phyloP scores from a whole-genome alignment of 2,329 filamentous ascomycete genomes.

The Xylaria multiplex region DNA sequence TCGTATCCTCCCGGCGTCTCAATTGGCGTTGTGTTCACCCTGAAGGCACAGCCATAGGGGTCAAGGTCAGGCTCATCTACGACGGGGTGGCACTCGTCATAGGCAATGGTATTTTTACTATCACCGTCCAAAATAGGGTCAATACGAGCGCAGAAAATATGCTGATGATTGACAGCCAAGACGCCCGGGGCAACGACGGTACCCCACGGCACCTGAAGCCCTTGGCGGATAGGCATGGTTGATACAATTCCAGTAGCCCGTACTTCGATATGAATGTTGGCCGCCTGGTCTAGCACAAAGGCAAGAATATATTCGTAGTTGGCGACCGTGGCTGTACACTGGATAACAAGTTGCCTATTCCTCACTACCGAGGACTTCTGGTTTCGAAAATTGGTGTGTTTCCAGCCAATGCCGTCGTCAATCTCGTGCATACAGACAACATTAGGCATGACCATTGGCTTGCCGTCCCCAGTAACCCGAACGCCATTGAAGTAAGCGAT shows the following conservation, averaged over 20 bases:
- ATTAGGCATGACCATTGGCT: constrained; percentile 62
- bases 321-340: constrained; percentile 74
- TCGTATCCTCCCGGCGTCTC: constrained; percentile 53
- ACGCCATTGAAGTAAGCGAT: constrained; percentile 72
- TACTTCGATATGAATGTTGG: constrained; percentile 66
- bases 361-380: constrained; percentile 49
- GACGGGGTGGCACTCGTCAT: constrained; percentile 53
- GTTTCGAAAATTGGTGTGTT: constrained; percentile 76
- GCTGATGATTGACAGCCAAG: constrained; percentile 75
- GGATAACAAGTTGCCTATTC: constrained; percentile 72
- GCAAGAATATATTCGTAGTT: constrained; percentile 68
- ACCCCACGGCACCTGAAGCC: constrained; percentile 64
- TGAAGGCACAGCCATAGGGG: constrained; percentile 73
- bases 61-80: constrained; percentile 73
- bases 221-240: constrained; percentile 60
- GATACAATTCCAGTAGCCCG: constrained; percentile 52
- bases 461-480: constrained; percentile 63
- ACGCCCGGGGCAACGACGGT: constrained; percentile 72
- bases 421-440: constrained; percentile 77
- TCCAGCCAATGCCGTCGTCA: constrained; percentile 76
- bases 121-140: constrained; percentile 71
- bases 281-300: constrained; percentile 66
- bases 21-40: constrained; percentile 54
- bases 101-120: constrained; percentile 61
- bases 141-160: constrained; percentile 72